Evolutionary conservation across 768 basidiomycete species (phyloP).

Genomic region (Piloderma croceum): DNA sequence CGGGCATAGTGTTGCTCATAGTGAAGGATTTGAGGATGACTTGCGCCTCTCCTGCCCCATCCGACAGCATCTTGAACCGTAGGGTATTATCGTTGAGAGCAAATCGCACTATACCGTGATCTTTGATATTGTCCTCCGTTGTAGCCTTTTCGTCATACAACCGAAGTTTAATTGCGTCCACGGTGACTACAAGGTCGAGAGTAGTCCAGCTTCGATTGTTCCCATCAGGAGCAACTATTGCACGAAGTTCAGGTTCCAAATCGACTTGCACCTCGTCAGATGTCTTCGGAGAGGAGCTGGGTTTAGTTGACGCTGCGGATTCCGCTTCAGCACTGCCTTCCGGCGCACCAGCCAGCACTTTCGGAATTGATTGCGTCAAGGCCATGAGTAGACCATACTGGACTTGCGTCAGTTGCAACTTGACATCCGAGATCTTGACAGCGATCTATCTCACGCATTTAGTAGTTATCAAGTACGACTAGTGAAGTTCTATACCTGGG

Average conservation of each 20-base stretch:
- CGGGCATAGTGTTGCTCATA: conserved; percentile 81
- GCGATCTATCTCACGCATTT: conserved; percentile 63
- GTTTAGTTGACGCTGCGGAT: conserved; percentile 15
- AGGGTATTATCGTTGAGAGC: conserved; percentile 75
- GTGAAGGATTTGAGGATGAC: conserved; percentile 87
- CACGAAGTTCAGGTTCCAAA: conserved; percentile 58
- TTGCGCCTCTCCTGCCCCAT: conserved; percentile 84
- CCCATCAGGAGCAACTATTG: conserved; percentile 17
- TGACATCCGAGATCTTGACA: conserved; percentile 77
- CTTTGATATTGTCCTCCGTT: conserved; percentile 51
- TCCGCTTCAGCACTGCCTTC: conserved; percentile 34
- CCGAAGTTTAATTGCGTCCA: conserved; percentile 75
- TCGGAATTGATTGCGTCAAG: conserved; percentile 63
- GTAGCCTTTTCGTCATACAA: conserved; percentile 71
- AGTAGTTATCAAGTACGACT: too few species aligned
- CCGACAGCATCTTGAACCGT: conserved; percentile 73
- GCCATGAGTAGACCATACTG: conserved; percentile 73
- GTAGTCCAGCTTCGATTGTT: conserved; percentile 48
- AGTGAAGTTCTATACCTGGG: conserved; percentile 68
- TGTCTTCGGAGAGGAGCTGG: not conserved
- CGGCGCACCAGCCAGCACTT: conserved; percentile 47
- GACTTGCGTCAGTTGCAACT: conserved; percentile 73
- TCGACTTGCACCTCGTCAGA: conserved; percentile 24
- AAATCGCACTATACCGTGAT: conserved; percentile 81
- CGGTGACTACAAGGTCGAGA: conserved; percentile 66